Base-by-base conservation (phyloP, 2,329 filamentous ascomycete genomes). In the Pseudocercospora cruenta region DNA sequence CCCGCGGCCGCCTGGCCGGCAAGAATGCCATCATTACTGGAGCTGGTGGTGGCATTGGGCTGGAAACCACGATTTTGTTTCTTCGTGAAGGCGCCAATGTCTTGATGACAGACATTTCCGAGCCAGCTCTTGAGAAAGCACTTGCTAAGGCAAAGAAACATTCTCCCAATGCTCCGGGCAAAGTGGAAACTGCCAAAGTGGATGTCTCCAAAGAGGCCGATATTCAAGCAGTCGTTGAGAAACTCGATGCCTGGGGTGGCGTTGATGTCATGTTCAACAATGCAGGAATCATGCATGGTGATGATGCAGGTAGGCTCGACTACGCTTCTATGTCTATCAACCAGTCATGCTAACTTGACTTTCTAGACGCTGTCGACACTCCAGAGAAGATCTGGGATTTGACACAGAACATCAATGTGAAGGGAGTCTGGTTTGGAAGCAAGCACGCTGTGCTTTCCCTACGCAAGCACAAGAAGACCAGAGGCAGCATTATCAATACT, bases 181-280 rank as follows among this genome's bases (percentile, higher is more conserved):
- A 85, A 66, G 77, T 94, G 28, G 89, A 92, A 75, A 89, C 85
- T 54, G 79, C 81, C 67, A 81, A 86, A 70, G 90, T 88, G 80
- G 93, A 97, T 76, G 94, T 97, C 62, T 93, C 92, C 78, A 94
- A 93, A 75, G 94, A 97, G 79, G 80, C 86, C 67, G 87, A 95
- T 64, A 88, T 97, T 33, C 82, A 93, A 75, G 87, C 88, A 63
- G 88, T 91, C 77, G 84, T 97, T 60, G 90, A 91, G 72, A 81
- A 86, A 9, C 82, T 94, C 65, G 94, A 97, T 79, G 77, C 87
- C 64, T 96, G 92, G 91, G 94, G 94, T 76, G 94, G 94, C 53
- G 81, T 95, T 2, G 94, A 97, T 78, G 84, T 97, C 76, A 92
- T 97, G 74, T 97, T 97, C 88, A 97, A 97, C 88, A 97, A 97